Evolutionary conservation across 805 yeast species (phyloP).

Genomic region (Suhomyces xylopsoci): DNA sequence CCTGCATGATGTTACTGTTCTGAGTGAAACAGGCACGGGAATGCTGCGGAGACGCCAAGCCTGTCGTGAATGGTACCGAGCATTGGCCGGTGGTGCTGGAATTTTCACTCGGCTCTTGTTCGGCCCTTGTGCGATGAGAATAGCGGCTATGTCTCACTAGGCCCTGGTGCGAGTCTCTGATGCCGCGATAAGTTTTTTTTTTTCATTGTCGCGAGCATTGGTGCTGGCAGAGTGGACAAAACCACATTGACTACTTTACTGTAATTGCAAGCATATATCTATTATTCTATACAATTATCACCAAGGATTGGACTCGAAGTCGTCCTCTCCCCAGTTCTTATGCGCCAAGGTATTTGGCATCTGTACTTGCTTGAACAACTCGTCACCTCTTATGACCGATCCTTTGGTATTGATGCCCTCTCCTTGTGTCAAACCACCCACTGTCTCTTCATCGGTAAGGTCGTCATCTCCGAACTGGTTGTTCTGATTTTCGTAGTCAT

Average conservation of each 20-base stretch:
- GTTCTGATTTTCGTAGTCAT: slow-evolving; percentile 21
- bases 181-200: background rate
- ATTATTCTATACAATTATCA: slow-evolving; percentile 11
- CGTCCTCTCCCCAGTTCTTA: slow-evolving; percentile 47
- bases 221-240: background rate
- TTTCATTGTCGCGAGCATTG: background rate
- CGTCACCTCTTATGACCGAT: slow-evolving; percentile 40
- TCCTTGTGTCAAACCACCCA: slow-evolving; percentile 3
- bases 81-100: background rate
- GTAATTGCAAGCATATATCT: background rate
- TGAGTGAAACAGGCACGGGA: background rate
- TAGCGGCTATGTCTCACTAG: background rate
- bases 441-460: slow-evolving; percentile 15
- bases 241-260: background rate
- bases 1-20: background rate
- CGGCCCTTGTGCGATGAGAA: background rate
- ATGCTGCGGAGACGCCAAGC: background rate
- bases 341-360: slow-evolving; percentile 51
- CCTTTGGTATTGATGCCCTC: background rate
- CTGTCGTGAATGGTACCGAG: background rate
- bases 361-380: slow-evolving; percentile 46
- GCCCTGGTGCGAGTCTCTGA: too few species aligned
- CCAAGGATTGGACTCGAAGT: slow-evolving; percentile 72
- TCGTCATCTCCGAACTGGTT: slow-evolving; percentile 24
- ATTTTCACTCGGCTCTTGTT: background rate